phyloP scores from a whole-genome alignment of 495 filamentous ascomycete species.

The Penicillium odoratum region DNA sequence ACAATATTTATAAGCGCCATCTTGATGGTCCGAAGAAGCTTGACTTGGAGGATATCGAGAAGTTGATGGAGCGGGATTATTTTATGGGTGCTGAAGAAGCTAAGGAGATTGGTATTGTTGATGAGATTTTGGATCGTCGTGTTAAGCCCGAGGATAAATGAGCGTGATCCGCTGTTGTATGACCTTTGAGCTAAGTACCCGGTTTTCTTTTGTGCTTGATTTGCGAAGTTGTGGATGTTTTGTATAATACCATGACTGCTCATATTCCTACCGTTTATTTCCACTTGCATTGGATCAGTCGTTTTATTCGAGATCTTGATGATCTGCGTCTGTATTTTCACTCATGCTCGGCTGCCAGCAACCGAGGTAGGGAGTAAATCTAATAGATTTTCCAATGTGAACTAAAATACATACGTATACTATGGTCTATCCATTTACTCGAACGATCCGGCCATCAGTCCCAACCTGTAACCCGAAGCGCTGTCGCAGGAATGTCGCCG shows the following conservation, averaged over 20 bases:
- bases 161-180: background rate
- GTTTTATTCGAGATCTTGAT: background rate
- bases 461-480: conserved; percentile 45
- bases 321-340: background rate
- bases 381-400: conserved; percentile 2
- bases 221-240: background rate
- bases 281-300: background rate
- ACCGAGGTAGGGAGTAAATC: conserved; percentile 3
- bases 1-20: conserved; percentile 85
- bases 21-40: conserved; percentile 69
- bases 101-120: conserved; percentile 83
- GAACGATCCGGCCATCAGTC: conserved; percentile 39
- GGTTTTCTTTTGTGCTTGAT: background rate
- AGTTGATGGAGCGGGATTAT: conserved; percentile 93
- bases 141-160: background rate
- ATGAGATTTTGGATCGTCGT: conserved; percentile 74
- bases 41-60: conserved; percentile 77
- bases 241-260: background rate
- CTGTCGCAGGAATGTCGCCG: conserved; percentile 45
- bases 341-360: conserved; percentile 12
- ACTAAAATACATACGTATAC: conserved; percentile 17
- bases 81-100: conserved; percentile 90
- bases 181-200: background rate
- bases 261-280: background rate
- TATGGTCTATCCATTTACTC: conserved; percentile 26